A percentile compares a stretch with the other conserved stretches of the same genome.
Evolutionary conservation across 345 rosid genomes (phyloP).

Genomic region (Melaleuca quinquenervia): DNA sequence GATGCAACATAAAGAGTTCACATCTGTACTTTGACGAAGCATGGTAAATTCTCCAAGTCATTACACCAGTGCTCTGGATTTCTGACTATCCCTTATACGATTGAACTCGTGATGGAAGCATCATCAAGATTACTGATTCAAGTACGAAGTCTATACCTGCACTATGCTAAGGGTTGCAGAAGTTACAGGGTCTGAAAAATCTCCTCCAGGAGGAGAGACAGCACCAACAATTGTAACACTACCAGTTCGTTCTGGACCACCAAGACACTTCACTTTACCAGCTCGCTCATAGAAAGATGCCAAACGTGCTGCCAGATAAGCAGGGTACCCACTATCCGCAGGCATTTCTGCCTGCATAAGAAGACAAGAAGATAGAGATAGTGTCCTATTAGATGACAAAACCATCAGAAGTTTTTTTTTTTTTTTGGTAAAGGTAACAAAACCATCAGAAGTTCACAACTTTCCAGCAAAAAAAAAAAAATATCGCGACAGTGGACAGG

Average conservation of each 20-base stretch:
- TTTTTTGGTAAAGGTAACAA: too few species aligned
- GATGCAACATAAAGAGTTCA: not conserved
- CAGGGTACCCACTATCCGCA: constrained; percentile 99
- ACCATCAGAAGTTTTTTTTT: not conserved
- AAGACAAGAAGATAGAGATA: not conserved
- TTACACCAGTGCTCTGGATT: not conserved
- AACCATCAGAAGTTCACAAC: not conserved
- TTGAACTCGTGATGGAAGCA: not conserved
- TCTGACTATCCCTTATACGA: not conserved
- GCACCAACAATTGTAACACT: constrained; percentile 99
- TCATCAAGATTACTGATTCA: not conserved
- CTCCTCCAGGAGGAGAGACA: constrained; percentile 99
- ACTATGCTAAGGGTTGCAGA: constrained; percentile 99
- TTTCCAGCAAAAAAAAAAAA: not conserved
- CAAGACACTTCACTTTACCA: constrained; percentile 98
- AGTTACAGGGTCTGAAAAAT: constrained; percentile 98
- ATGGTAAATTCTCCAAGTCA: not conserved
- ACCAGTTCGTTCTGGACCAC: constrained; percentile 94
- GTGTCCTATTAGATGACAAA: not conserved
- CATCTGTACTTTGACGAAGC: not conserved
- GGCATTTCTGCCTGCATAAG: constrained; percentile 94
- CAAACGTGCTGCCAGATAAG: constrained; percentile 95
- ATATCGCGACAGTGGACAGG: not conserved
- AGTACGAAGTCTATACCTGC: constrained; percentile 47
- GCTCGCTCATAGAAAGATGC: constrained; percentile 99